These are phyloP conservation scores for Saccharomyces hybrid DNA, from an alignment of 1,139 yeast species.

Conservation along the genomic window DNA sequence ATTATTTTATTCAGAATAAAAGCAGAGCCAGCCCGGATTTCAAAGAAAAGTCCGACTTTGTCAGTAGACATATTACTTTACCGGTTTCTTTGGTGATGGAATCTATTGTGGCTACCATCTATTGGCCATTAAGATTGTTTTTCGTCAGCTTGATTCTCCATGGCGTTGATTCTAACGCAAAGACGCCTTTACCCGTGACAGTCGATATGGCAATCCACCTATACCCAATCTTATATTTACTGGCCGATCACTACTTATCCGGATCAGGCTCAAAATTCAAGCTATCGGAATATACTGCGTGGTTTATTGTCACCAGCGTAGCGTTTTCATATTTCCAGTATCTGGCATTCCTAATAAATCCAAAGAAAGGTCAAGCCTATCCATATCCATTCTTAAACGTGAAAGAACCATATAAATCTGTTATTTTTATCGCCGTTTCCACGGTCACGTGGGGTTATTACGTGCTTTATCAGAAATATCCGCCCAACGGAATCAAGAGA, in stretches of 20 bases:
- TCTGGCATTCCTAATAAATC: constrained; percentile 43
- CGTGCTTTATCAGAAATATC: constrained; percentile 21
- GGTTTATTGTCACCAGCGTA: constrained; percentile 35
- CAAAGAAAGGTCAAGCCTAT: constrained; percentile 42
- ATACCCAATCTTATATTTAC: constrained; percentile 46
- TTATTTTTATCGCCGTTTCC: constrained; percentile 47
- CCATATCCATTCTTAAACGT: constrained; percentile 66
- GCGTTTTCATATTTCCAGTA: constrained; percentile 48
- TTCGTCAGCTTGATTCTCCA: constrained; percentile 40
- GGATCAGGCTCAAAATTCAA: constrained; percentile 40
- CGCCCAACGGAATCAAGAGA: constrained; percentile 13
- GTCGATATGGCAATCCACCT: constrained; percentile 54
- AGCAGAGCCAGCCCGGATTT: not conserved
- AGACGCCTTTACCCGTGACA: constrained; percentile 37
- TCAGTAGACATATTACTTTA: constrained; percentile 24
- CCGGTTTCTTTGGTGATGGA: constrained; percentile 51
- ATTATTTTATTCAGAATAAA: constrained; percentile 14
- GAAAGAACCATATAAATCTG: constrained; percentile 36
- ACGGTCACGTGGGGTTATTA: constrained; percentile 37
- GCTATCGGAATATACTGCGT: constrained; percentile 33
- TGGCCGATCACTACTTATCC: constrained; percentile 45
- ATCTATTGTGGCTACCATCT: constrained; percentile 49
- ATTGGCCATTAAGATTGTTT: constrained; percentile 59
- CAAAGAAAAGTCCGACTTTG: constrained; percentile 6
- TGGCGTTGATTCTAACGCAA: constrained; percentile 14